These are phyloP conservation scores for Aquanectria penicillioides DNA, from an alignment of 2,329 filamentous ascomycete species.

Conservation along the genomic window DNA sequence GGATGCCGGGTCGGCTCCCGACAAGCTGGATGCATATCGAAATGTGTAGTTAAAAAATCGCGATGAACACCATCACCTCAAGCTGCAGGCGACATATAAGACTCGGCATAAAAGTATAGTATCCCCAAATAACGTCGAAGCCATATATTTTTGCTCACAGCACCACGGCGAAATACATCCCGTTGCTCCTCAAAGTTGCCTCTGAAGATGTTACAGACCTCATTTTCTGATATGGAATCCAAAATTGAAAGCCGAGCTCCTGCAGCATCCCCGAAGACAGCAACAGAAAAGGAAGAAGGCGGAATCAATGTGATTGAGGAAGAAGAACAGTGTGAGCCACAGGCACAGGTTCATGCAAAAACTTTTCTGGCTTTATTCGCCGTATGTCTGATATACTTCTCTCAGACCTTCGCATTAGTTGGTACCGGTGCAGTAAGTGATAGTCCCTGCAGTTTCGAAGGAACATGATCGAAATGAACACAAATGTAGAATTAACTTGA, in stretches of 20 bases:
- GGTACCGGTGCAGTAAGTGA: constrained; percentile 25
- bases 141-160: too few species aligned
- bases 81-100: too few species aligned
- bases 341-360: constrained; percentile 10
- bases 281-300: neutral
- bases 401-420: constrained; percentile 25
- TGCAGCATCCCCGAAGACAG: neutral
- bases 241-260: neutral
- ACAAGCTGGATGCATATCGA: neutral
- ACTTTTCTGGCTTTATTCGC: constrained; percentile 26
- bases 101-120: too few species aligned
- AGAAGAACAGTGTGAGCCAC: constrained; percentile 5
- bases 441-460: too few species aligned
- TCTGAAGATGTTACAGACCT: neutral
- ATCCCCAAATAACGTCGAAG: too few species aligned
- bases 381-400: constrained; percentile 27
- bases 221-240: neutral
- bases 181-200: too few species aligned
- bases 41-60: too few species aligned
- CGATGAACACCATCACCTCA: too few species aligned
- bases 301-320: neutral
- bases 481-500: neutral
- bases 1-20: constrained; percentile 28
- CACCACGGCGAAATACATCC: too few species aligned
- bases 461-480: neutral